These are phyloP conservation scores for Hordeum pubiflorum DNA, from an alignment of 202 grass and related monocot genomes.

Conservation along the genomic window DNA sequence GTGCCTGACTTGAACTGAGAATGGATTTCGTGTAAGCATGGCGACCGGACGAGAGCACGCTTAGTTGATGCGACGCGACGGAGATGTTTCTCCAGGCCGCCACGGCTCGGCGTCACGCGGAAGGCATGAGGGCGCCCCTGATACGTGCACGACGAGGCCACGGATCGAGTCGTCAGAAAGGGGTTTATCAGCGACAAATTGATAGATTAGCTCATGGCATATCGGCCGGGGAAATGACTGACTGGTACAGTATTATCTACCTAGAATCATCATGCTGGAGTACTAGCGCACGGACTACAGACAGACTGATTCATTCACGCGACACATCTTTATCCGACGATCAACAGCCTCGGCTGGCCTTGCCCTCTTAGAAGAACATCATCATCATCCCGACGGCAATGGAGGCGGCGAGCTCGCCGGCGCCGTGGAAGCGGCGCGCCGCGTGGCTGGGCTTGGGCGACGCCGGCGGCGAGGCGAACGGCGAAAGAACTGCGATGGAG, in stretches of 20 bases:
- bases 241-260: background rate
- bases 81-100: no score
- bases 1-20: no score
- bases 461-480: conserved; percentile 27
- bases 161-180: no score
- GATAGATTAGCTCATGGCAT: no score
- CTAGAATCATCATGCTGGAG: background rate
- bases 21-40: background rate
- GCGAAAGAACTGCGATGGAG: conserved; percentile 13
- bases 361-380: background rate
- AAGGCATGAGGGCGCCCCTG: no score
- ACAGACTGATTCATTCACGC: no score
- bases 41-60: background rate
- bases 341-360: background rate
- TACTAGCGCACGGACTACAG: no score
- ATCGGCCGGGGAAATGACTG: background rate
- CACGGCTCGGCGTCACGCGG: background rate
- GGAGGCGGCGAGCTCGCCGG: background rate
- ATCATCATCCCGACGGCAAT: background rate
- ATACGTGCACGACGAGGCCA: no score
- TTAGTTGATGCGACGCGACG: no score
- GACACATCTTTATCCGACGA: background rate
- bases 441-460: background rate
- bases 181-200: no score
- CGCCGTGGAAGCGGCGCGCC: background rate